Base-by-base conservation (phyloP, 2,329 filamentous ascomycete genomes). In the Sporothrix variecibatus region DNA sequence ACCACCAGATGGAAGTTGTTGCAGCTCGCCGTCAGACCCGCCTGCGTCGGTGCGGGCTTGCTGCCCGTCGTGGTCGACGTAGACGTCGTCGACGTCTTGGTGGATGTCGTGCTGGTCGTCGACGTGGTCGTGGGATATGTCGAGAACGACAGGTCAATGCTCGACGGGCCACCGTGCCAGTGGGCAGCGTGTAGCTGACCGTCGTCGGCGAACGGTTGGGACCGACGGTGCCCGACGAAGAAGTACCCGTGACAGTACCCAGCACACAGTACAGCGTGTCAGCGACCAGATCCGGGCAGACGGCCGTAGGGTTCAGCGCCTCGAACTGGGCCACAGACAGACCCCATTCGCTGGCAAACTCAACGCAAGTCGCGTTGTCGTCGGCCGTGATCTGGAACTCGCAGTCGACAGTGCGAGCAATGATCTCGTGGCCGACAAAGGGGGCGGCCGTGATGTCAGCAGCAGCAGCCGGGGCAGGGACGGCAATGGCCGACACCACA, bases 291-390 rank as follows among this genome's bases (percentile, higher is more conserved):
- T 6, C 20, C 2, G 76, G 73, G 53, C 76, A 78, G 28, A 12
- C 38, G 12, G 71, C 73, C 1, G 68, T 71, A 1, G 77, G 77
- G 72, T 78, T 78, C 43, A 78, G 58, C n/a, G 58, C 49, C n/a
- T 58, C 40, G n/a, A 78, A 73, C 9, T 71, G 64, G 28, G 75
- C 70, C 15, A 73, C 28, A 1, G 73, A 56, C 12, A 75, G 38
- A 8, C 71, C 74, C 76, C 73, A 78, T 20, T n/a, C 40, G 17
- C 28, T 20, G 26, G 77, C 72, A 60, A 78, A 72, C 71, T 58
- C 71, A 17, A 58, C 26, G 64, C 77, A 78, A 2, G 74, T 77
- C 6, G 56, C 72, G 26, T 56, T 74, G 60, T 34, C 38, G 31
- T 46, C 46, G 56, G 75, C 67, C 12, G 43, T 20, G 23, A 51